phyloP scores from a whole-genome alignment of 1,139 yeast genomes.

The Sugiyamaella neomexicana region DNA sequence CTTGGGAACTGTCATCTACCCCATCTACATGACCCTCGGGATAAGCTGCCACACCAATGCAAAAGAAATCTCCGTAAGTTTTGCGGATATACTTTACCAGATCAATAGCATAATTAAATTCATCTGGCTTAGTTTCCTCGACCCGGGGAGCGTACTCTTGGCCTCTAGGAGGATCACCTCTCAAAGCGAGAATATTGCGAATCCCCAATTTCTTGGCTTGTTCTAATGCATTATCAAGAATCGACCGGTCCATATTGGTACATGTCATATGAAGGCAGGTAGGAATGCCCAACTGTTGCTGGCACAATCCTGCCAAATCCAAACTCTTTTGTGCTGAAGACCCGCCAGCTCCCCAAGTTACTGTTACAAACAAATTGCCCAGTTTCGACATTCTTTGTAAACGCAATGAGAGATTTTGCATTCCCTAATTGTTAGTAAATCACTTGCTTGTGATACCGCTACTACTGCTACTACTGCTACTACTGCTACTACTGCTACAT shows the following conservation, averaged over 20 bases:
- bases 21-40: constrained; percentile 94
- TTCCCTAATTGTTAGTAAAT: constrained; percentile 50
- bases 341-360: constrained; percentile 99
- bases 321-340: constrained; percentile 85
- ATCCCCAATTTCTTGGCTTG: constrained; percentile 77
- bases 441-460: no score
- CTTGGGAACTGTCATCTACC: constrained; percentile 65
- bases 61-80: constrained; percentile 71
- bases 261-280: constrained; percentile 95
- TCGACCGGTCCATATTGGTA: constrained; percentile 77
- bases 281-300: constrained; percentile 70
- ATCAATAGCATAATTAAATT: constrained; percentile 76
- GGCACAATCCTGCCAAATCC: constrained; percentile 77
- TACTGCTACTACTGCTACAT: no score
- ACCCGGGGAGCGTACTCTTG: constrained; percentile 61
- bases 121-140: constrained; percentile 38
- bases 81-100: constrained; percentile 72
- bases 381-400: constrained; percentile 84
- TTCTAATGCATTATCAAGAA: constrained; percentile 75
- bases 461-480: no score
- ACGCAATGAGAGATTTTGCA: constrained; percentile 79
- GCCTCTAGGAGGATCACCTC: constrained; percentile 96
- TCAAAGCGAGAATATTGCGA: constrained; percentile 80
- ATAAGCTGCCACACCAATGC: constrained; percentile 91
- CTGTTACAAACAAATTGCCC: constrained; percentile 85